A percentile compares a stretch with the other conserved stretches of the same genome.
phyloP scores from a whole-genome alignment of 306 rosid species.

The Acacia crassicarpa region DNA sequence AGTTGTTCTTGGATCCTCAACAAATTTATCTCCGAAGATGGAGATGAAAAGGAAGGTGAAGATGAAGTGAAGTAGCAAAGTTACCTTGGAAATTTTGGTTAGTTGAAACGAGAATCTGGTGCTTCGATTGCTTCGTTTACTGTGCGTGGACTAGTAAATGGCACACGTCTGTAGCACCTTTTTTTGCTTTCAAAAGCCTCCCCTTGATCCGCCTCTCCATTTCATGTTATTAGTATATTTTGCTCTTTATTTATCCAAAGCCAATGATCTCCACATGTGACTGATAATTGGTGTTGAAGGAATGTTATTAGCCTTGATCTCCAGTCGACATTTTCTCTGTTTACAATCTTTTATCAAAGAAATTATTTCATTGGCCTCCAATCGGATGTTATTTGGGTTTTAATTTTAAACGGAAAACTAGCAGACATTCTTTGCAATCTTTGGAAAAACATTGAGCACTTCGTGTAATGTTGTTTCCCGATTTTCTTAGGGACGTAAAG shows the following conservation, averaged over 20 bases:
- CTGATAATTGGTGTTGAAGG: slow-evolving; percentile 43
- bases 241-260: slow-evolving; percentile 31
- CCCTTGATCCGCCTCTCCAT: background rate
- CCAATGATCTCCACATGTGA: slow-evolving; percentile 48
- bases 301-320: slow-evolving; percentile 36
- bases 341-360: slow-evolving; percentile 32
- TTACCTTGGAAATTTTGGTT: slow-evolving; percentile 35
- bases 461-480: background rate
- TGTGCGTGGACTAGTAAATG: background rate
- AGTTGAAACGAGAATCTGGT: slow-evolving; percentile 40
- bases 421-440: background rate
- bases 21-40: slow-evolving; percentile 27
- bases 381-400: background rate
- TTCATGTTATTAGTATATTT: slow-evolving; percentile 35
- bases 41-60: background rate
- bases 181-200: slow-evolving; percentile 3
- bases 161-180: slow-evolving; percentile 11
- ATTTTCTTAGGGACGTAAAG: background rate
- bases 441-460: background rate
- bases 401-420: background rate
- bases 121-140: slow-evolving; percentile 24
- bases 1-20: slow-evolving; percentile 29
- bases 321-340: slow-evolving; percentile 46
- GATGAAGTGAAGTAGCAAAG: slow-evolving; percentile 30
- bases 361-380: slow-evolving; percentile 17